Base-by-base conservation (phyloP, 805 yeast genomes). In the Saccharomycopsis oosterbeekiorum region DNA sequence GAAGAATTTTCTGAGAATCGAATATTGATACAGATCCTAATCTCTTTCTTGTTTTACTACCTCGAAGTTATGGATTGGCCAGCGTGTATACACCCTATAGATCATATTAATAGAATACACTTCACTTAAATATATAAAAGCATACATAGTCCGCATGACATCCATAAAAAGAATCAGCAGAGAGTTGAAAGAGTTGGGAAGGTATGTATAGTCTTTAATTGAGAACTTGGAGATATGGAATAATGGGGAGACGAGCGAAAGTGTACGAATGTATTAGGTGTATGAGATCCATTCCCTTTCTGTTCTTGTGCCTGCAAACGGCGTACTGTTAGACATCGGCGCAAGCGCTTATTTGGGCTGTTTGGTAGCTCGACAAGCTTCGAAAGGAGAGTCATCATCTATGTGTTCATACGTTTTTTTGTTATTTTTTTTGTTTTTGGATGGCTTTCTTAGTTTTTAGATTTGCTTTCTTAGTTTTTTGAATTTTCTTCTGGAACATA, bases 121-220 rank as follows among this genome's bases (percentile, higher is more conserved):
- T 21, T 14, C 21, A 26, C 2, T 47, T 47, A n/a, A 21, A 9
- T 37, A 37, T 37, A 12, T 37, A 14, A 4, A 37, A 11, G 15
- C 41, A 37, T 10, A 37, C 5, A 17, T 6, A 42, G 12, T 19
- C 50, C 34, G 21, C 2, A 47, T 47, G 53, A 47, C 53, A 12
- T 47, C 53, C 34, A 47, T 84, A 70, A 94, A 94, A 78, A 91
- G 99, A 82, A 90, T 93, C 71, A 88, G 89, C 78, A 93, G 93
- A 78, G 99, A 93, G 79, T 83, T 94, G 70, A 86, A 86, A 70
- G 99, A 94, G 76, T 82, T 93, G 73, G 97, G 97, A 74, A 87
- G 90, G 92, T 86, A 80, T 75, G 92, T 85, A 62, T 21, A 40
- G 9, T 26, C n/a, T 42, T 41, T 56, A 9, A 15, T 17, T 39